Percentiles rank a stretch among this genome's conserved stretches.
phyloP scores from a whole-genome alignment of 2,329 filamentous ascomycete genomes.

The Stachybotrys chartarum region DNA sequence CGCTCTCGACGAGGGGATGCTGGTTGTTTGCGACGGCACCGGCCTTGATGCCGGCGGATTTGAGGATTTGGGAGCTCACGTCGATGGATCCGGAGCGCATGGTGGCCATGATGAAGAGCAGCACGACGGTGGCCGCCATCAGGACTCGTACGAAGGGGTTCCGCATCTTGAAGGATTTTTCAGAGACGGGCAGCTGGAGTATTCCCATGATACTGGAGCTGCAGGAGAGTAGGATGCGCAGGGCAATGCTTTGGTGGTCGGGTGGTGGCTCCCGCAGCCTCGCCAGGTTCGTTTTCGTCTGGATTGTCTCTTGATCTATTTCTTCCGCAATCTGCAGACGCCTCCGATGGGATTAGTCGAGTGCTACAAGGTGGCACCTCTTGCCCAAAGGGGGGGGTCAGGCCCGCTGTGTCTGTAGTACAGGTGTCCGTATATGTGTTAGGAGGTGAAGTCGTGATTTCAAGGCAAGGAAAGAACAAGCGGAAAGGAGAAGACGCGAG shows the following conservation, averaged over 20 bases:
- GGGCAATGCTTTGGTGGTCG: neutral
- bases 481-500: neutral
- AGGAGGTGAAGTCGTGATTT: neutral
- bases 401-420: neutral
- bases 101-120: conserved; percentile 33
- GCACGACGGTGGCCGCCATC: conserved; percentile 32
- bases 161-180: conserved; percentile 34
- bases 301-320: neutral
- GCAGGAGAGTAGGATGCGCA: neutral
- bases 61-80: conserved; percentile 31
- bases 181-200: conserved; percentile 26
- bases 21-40: conserved; percentile 18
- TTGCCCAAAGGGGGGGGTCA: neutral
- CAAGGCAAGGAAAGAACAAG: neutral
- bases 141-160: conserved; percentile 39
- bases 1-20: conserved; percentile 18
- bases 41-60: conserved; percentile 20
- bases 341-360: neutral
- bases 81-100: conserved; percentile 34
- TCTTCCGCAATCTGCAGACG: neutral
- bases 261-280: neutral
- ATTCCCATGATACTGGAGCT: conserved; percentile 26
- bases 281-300: neutral
- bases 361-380: neutral
- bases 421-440: neutral